A percentile compares a stretch with the other conserved stretches of the same genome.
Evolutionary conservation across 352 stramenopile genomes (phyloP).

Genomic region (Phytopythium boreale): DNA sequence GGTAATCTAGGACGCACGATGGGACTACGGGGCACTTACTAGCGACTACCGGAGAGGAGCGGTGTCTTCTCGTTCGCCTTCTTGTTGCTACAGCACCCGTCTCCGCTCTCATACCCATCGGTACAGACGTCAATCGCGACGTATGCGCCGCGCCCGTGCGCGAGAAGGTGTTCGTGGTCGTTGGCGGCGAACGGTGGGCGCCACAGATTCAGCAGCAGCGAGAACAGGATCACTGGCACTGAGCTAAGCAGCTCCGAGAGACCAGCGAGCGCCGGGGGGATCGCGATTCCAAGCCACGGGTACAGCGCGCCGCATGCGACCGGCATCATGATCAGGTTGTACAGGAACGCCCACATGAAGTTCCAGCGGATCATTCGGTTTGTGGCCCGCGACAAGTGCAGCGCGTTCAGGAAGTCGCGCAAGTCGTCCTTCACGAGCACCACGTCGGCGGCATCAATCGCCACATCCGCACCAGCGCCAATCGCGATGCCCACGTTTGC

Average conservation of each 20-base stretch:
- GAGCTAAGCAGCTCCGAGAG: slow-evolving; percentile 72
- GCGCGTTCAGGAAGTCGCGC: slow-evolving; percentile 58
- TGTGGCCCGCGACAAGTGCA: slow-evolving; percentile 52
- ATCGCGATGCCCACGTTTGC: slow-evolving; percentile 66
- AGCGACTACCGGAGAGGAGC: neutral
- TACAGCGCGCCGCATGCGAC: slow-evolving; percentile 71
- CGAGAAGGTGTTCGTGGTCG: slow-evolving; percentile 7
- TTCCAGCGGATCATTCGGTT: slow-evolving; percentile 76
- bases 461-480: slow-evolving; percentile 65
- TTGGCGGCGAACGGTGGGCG: slow-evolving; percentile 34
- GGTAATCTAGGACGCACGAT: neutral
- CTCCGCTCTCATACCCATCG: neutral
- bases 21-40: neutral
- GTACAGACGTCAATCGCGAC: slow-evolving; percentile 34
- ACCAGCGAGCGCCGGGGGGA: slow-evolving; percentile 66
- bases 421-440: slow-evolving; percentile 76
- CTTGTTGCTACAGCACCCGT: neutral
- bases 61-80: slow-evolving; percentile 4
- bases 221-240: slow-evolving; percentile 79
- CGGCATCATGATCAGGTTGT: slow-evolving; percentile 77
- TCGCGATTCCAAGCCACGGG: slow-evolving; percentile 44
- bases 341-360: slow-evolving; percentile 70
- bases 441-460: slow-evolving; percentile 65
- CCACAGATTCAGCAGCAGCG: slow-evolving; percentile 67
- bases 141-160: slow-evolving; percentile 7